These are phyloP conservation scores for Beverwykella pulmonaria DNA, from an alignment of 495 filamentous ascomycete species.

Conservation along the genomic window DNA sequence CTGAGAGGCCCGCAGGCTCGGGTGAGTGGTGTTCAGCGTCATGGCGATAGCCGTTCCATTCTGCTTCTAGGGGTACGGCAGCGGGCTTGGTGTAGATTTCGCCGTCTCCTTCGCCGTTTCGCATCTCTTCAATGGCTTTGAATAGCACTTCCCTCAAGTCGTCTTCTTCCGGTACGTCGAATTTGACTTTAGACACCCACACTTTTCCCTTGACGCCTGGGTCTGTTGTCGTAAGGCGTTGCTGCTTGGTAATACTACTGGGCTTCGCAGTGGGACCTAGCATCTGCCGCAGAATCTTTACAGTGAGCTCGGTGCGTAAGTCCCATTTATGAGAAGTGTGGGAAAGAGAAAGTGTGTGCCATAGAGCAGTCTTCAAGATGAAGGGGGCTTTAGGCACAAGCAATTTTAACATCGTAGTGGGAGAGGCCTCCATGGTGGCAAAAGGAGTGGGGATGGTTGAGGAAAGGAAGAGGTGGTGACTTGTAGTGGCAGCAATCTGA, in stretches of 20 bases:
- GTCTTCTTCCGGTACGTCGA: slow-evolving; percentile 59
- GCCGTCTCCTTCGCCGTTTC: slow-evolving; percentile 45
- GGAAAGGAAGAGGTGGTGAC: too few species aligned
- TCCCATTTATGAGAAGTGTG: slow-evolving; percentile 74
- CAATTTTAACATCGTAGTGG: slow-evolving; percentile 36
- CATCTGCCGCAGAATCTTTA: slow-evolving; percentile 69
- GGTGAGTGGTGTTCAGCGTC: slow-evolving; percentile 58
- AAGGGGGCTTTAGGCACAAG: slow-evolving; percentile 57
- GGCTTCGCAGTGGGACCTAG: slow-evolving; percentile 50
- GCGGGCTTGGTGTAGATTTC: slow-evolving; percentile 54
- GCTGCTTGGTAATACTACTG: slow-evolving; percentile 60
- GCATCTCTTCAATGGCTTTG: slow-evolving; percentile 66
- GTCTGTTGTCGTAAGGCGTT: slow-evolving; percentile 63
- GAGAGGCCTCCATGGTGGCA: slow-evolving; percentile 33
- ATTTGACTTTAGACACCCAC: slow-evolving; percentile 72
- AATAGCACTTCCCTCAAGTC: slow-evolving; percentile 63
- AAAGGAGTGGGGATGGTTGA: not conserved
- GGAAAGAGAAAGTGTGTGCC: slow-evolving; percentile 67
- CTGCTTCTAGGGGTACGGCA: slow-evolving; percentile 67
- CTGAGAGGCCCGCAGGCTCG: slow-evolving; percentile 60
- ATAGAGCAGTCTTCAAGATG: slow-evolving; percentile 65
- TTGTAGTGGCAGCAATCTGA: too few species aligned
- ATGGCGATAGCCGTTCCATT: slow-evolving; percentile 80
- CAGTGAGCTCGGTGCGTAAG: slow-evolving; percentile 71
- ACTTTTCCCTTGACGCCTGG: slow-evolving; percentile 74